Base-by-base conservation (phyloP, 208 protist species). In the Angomonas deanei region DNA sequence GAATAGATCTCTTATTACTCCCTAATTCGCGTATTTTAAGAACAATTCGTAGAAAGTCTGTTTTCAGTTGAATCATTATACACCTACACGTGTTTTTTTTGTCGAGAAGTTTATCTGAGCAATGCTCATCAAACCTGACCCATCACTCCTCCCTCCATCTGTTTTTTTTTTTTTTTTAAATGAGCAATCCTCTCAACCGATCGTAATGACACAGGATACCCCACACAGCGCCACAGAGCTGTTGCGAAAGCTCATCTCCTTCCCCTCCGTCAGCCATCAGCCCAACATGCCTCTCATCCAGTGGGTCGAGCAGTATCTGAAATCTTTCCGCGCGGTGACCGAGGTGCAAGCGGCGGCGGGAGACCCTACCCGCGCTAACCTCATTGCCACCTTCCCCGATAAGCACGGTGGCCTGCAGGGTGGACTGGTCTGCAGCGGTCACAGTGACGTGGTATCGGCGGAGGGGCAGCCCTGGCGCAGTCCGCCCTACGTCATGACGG, bases 361-460 rank as follows among this genome's bases (percentile, higher is more conserved):
- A 36, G 73, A 66, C 27, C 33, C 8, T 6, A 15, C 8, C n/a
- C 47, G 23, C 23, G 47, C 47, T 8, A 26, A 53, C 47, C 47
- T 53, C 19, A 17, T 53, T 17, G 47, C 47, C n/a, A 53, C 47
- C 10, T 26, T 53, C 8, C 47, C 47, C 47, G 23, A 17, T n/a
- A 6, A 6, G 11, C 10, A 27, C 23, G 47, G 47, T 26, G 23
- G 47, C 23, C n/a, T 53, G 48, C 56, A 56, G 0, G 74, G 74
- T 55, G 74, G 74, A 58, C 68, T 80, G n/a, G 66, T 80, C 46
- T 50, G 74, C 47, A 70, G 54, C 48, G 74, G 69, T 15, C 74
- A 80, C 64, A 76, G 46, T n/a, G 74, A 80, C 39, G 74, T 80
- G 33, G 74, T 80, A 38, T 65, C 74, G 30, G 68, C 74, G 64